Conservation (phyloP, 768 basidiomycete genomes). For the Multifurca ochricompacta region DNA sequence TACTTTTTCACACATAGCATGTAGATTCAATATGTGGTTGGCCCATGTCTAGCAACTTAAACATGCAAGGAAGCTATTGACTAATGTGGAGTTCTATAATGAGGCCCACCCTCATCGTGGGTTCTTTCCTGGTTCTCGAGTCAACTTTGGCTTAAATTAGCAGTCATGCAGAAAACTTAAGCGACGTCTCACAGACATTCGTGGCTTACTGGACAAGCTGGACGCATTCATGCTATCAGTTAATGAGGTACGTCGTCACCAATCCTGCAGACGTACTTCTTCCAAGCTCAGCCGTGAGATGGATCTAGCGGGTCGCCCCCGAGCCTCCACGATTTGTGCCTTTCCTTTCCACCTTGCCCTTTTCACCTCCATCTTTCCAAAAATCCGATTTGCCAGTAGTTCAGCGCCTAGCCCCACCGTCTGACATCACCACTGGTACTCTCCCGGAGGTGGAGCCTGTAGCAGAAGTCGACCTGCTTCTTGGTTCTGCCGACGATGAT, state of each 20-base stretch:
- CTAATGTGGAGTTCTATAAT: conserved; percentile 2
- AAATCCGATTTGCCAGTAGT: neutral
- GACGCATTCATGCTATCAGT: conserved; percentile 45
- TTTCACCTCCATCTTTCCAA: conserved; percentile 28
- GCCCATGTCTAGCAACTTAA: conserved; percentile 1
- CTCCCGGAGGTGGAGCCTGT: neutral
- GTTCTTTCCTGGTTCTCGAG: neutral
- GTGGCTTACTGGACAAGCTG: conserved; percentile 44
- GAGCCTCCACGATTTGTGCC: conserved; percentile 35
- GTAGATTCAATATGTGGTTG: neutral
- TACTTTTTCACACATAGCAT: neutral
- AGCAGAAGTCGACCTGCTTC: neutral
- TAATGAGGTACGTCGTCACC: conserved; percentile 38
- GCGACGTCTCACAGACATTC: conserved; percentile 39
- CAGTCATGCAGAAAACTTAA: conserved; percentile 34
- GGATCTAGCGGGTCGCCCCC: conserved; percentile 38
- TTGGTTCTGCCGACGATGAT: neutral
- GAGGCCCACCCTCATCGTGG: neutral
- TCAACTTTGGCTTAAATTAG: too few species aligned
- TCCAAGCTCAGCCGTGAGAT: too few species aligned
- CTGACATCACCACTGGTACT: conserved; percentile 7
- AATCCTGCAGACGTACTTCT: too few species aligned
- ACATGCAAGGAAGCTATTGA: neutral
- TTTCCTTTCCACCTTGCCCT: conserved; percentile 45
- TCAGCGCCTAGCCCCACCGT: too few species aligned